A percentile compares a stretch with the other conserved stretches of the same genome.
Evolutionary conservation across 345 rosid species (phyloP).

Genomic region (Barbarea vulgaris): DNA sequence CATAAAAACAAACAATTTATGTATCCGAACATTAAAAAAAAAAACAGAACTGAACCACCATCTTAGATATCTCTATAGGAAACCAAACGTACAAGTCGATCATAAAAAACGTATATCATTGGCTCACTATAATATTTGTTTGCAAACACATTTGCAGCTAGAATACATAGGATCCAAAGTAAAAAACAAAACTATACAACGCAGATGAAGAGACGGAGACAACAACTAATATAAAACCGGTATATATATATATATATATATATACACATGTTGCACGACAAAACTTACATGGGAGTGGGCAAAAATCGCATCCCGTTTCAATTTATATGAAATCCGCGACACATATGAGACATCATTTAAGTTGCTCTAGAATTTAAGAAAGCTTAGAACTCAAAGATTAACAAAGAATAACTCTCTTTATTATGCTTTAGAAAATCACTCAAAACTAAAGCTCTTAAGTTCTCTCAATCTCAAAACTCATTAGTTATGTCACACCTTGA

Average conservation of each 20-base stretch:
- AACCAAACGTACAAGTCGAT: neutral
- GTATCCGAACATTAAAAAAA: neutral
- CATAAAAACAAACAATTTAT: too few relatives aligned
- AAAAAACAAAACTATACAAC: slow-evolving; percentile 1
- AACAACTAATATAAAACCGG: neutral
- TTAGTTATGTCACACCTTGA: too few relatives aligned
- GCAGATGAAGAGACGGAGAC: neutral
- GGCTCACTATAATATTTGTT: neutral
- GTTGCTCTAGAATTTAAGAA: too few relatives aligned
- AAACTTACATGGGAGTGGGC: slow-evolving; percentile 5
- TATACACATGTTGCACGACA: neutral
- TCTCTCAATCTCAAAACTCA: too few relatives aligned
- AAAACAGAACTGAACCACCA: neutral
- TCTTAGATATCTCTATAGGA: neutral
- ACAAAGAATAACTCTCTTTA: too few relatives aligned
- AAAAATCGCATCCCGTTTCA: neutral
- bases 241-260: neutral
- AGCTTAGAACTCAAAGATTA: too few relatives aligned
- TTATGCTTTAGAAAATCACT: too few relatives aligned
- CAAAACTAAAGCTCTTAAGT: too few relatives aligned
- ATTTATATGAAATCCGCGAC: neutral
- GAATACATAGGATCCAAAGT: neutral
- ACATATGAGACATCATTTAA: neutral
- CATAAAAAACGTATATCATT: neutral
- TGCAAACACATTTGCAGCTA: neutral